Evolutionary conservation across 208 protist genomes (phyloP), one percentile per base, ranked within the genome.

Genomic region (Crithidia acanthocephali): DNA sequence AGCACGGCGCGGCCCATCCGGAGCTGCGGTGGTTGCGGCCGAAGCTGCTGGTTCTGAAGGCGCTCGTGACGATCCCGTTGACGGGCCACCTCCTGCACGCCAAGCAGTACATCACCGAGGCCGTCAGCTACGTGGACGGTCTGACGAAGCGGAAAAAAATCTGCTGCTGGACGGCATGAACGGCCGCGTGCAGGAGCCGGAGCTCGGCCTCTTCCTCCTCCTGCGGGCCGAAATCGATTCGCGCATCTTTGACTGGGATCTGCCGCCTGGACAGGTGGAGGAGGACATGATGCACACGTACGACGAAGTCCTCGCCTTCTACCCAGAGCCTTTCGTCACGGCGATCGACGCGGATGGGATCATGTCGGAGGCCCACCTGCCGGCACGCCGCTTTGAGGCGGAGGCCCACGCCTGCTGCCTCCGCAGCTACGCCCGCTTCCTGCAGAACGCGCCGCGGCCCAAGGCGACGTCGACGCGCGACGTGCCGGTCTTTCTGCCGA

Each of bases 1-100:
- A 68, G 28, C 72, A 90, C 68, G 76, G 74, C 52, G 60, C 6
- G 30, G 33, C 28, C 13, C 66, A 57, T 23, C 68, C 70, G 30
- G 81, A 88, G 20, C 64, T 92, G 53, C 87, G 87, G 37, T 93
- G 88, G 87, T 58, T 81, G 35, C 73, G 77, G 47, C 88, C 88
- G 23, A 96, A 96, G 68, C 81, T 96, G 53, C 64, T 87, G 15
- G 48, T 96, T n/a, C 71, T 94, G 23, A 86, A 92, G 64, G 88
- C 72, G 3, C 74, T 93, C 11, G 50, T 92, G 25, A 84, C 80
- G 16, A 93, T 96, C 22, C 81, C 88, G 9, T 59, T 87, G 23
- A 92, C 78, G 20, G 91, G 91, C 13, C 72, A 96, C 76, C 87
- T 96, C 1, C 63, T 72, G 28, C 78, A 74, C 33, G 87, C 88